Evolutionary conservation across 2,329 filamentous ascomycete genomes (phyloP).

Genomic region (Metarhizium robertsii): DNA sequence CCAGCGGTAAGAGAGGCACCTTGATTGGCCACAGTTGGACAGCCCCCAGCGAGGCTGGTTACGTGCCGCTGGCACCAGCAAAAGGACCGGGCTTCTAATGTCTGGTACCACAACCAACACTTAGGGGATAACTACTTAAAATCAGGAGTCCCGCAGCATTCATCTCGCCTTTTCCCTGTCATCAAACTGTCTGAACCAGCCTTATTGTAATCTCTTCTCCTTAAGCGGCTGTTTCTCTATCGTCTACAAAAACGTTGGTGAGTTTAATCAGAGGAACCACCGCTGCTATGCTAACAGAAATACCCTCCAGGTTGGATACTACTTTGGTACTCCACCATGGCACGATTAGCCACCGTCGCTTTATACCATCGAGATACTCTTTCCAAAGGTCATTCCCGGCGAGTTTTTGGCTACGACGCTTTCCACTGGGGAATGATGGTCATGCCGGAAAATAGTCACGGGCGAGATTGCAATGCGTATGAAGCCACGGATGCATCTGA

Average conservation of each 20-base stretch:
- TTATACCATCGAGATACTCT: conserved; percentile 18
- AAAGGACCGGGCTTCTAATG: too few species aligned
- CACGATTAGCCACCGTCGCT: conserved; percentile 13
- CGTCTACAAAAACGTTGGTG: not conserved
- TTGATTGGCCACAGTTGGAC: too few species aligned
- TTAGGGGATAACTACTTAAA: not conserved
- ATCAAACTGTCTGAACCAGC: not conserved
- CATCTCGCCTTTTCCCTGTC: not conserved
- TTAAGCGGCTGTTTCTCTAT: not conserved
- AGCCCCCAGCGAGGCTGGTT: too few species aligned
- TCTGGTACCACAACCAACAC: too few species aligned
- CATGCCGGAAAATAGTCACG: conserved; percentile 11
- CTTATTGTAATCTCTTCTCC: not conserved
- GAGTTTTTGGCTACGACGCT: conserved; percentile 17
- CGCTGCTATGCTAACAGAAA: not conserved
- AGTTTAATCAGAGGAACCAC: not conserved
- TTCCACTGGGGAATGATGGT: conserved; percentile 23
- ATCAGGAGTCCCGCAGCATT: not conserved
- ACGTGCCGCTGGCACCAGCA: too few species aligned
- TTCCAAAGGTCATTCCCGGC: conserved; percentile 15
- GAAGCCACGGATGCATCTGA: conserved; percentile 22
- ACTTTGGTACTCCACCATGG: conserved; percentile 3
- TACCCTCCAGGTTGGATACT: not conserved
- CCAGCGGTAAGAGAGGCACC: too few species aligned
- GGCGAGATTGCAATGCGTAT: conserved; percentile 10